These are phyloP conservation scores for Jaltomata sinuosa DNA, from an alignment of 257 asterid genomes.

Conservation along the genomic window DNA sequence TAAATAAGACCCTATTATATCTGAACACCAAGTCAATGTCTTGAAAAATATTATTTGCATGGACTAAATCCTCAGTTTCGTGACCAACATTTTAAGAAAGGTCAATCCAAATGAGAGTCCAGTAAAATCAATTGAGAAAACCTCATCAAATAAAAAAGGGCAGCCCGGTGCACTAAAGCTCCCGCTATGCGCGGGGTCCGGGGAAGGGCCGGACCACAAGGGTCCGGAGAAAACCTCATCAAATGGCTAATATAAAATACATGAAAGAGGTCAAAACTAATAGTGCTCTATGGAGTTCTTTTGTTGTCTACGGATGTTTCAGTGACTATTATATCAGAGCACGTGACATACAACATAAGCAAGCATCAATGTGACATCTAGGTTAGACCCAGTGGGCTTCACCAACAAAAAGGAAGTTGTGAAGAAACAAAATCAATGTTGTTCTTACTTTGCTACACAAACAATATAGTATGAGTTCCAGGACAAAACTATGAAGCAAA, in stretches of 20 bases:
- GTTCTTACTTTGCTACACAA: neutral
- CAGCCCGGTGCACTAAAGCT: too few relatives aligned
- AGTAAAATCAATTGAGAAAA: neutral
- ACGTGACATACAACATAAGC: neutral
- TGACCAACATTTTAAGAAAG: neutral
- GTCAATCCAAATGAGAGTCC: neutral
- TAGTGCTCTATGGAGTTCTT: neutral
- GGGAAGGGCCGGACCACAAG: too few relatives aligned
- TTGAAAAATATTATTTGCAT: neutral
- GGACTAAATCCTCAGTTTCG: neutral
- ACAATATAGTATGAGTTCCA: neutral
- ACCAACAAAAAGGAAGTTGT: neutral
- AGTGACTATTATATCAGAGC: neutral
- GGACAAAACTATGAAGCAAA: neutral
- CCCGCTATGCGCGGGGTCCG: too few relatives aligned
- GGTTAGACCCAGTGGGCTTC: neutral
- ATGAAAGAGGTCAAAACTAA: neutral
- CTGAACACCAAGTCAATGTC: neutral
- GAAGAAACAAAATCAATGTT: neutral
- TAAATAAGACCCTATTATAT: neutral
- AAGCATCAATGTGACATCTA: neutral
- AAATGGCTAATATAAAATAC: neutral
- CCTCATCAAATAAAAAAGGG: neutral
- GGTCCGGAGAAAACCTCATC: neutral
- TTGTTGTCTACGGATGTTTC: neutral